Evolutionary conservation across 2,329 filamentous ascomycete genomes (phyloP), one percentile per base, ranked within the genome.

Genomic region (Bipolaris bicolor): DNA sequence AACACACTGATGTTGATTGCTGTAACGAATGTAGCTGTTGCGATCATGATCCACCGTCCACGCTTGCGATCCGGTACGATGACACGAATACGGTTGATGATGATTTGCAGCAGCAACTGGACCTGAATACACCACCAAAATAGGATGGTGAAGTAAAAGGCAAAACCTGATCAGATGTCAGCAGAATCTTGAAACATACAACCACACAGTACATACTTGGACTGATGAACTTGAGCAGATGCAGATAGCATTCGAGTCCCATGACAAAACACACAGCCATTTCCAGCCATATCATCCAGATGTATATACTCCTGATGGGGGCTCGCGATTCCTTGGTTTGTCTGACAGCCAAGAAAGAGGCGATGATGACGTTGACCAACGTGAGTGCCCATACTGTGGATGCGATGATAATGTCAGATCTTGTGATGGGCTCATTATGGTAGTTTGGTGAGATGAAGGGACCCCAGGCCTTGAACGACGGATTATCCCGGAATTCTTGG

Each of bases 241-340:
- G 73, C 46, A 77, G 26, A 54, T 62, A 78, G 57, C 72, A 72
- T 44, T 82, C 73, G 22, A 80, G 57, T 5, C 73, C 76, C 68
- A 83, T 82, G 7, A 72, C 60, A 10, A 80, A 68, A 10, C 77
- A 81, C 3, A 78, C 77, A 1, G 73, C 1, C 3, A 82, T 72
- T 62, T 83, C 81, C 26, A 77, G 49, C 81, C 81, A 83, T 52
- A 83, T 77, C 77, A 83, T 78, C 72, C 77, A 79, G 0, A 83
- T 72, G 57, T 82, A 82, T 1, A 75, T 68, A 58, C 79, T 81
- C 13, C 66, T 59, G 22, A 72, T 31, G 7, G 73, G 61, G 54
- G 63, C 64, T 13, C 72, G 63, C 3, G 72, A 73, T 3, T 52
- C 62, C 11, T 36, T 70, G 46, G 53, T 76, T 63, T 66, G 73